Conservation (phyloP, 2,329 filamentous ascomycete genomes). For the Phoma sp. region DNA sequence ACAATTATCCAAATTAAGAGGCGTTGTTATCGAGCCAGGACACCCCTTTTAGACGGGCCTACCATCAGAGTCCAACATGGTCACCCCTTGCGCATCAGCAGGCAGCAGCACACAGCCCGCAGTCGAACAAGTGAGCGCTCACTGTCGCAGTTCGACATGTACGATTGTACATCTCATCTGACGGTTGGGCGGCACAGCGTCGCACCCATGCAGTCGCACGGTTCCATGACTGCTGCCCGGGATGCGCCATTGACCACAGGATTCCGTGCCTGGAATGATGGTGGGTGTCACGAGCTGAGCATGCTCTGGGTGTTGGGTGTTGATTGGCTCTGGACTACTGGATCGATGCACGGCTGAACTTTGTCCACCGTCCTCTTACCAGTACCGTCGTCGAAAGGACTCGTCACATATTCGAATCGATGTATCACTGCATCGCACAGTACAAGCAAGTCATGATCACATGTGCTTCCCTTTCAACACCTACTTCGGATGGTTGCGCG, state of each 20-base stretch:
- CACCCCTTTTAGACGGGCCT: conserved; percentile 17
- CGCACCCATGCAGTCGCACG: conserved; percentile 6
- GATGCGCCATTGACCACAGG: conserved; percentile 14
- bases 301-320: not conserved
- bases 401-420: conserved; percentile 7
- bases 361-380: conserved; percentile 2
- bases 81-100: conserved; percentile 1
- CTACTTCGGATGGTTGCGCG: conserved; percentile 10
- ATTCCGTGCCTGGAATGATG: conserved; percentile 16
- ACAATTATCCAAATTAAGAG: conserved; percentile 24
- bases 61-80: not conserved
- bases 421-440: conserved; percentile 13
- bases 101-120: conserved; percentile 2
- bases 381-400: not conserved
- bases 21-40: conserved; percentile 20
- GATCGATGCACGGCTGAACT: not conserved
- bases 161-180: conserved; percentile 1
- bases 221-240: conserved; percentile 7
- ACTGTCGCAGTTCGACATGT: conserved; percentile 1
- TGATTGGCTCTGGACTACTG: conserved; percentile 7
- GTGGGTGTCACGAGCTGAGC: conserved; percentile 21
- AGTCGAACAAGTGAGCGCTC: not conserved
- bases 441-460: conserved; percentile 8
- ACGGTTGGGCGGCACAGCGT: conserved; percentile 1
- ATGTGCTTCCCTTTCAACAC: conserved; percentile 11